Evolutionary conservation across 2,329 filamentous ascomycete genomes (phyloP), one percentile per base, ranked within the genome.

Genomic region (Purpureocillium lavendulum): DNA sequence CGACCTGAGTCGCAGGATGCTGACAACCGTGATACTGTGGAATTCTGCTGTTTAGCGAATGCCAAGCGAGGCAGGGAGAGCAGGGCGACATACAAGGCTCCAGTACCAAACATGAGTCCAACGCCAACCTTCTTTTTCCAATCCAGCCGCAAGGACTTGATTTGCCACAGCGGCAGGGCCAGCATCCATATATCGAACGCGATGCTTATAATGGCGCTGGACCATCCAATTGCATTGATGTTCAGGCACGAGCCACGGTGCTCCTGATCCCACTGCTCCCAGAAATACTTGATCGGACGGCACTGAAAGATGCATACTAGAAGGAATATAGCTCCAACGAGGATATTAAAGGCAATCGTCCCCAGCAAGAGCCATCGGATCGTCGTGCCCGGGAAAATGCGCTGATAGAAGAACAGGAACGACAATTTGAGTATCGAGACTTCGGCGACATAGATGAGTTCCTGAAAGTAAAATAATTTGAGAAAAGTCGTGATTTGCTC

Each of bases 181-280:
- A 69, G 53, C 35, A 69, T 64, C 41, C 56, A 54, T 1, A 66
- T 10, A 39, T 69, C 65, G 15, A 67, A 51, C 4, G 48, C 48
- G 17, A 69, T 66, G 33, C 61, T 58, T 39, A 65, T 56, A 5
- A 45, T 55, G 0, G 65, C 64, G 15, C 63, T 59, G 29, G 57
- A 54, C 60, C 63, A 68, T 3, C 52, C 54, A n/a, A 64, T 55
- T 1, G 48, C 45, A 32, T 58, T 60, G 35, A 61, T 50, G 31
- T 68, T 49, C 34, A 66, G 45, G 40, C 66, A 70, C 2, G 38
- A 46, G 0, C 66, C 66, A 1, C 43, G 35, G 14, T 58, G 54
- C 24, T 59, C 50, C 1, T 54, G 56, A 8, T 62, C 59, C 65
- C 65, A 68, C 12, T 52, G 47, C 3, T 42, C 51, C 67, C 67